Conservation (phyloP, 805 yeast species). For the Candida ortonii region DNA sequence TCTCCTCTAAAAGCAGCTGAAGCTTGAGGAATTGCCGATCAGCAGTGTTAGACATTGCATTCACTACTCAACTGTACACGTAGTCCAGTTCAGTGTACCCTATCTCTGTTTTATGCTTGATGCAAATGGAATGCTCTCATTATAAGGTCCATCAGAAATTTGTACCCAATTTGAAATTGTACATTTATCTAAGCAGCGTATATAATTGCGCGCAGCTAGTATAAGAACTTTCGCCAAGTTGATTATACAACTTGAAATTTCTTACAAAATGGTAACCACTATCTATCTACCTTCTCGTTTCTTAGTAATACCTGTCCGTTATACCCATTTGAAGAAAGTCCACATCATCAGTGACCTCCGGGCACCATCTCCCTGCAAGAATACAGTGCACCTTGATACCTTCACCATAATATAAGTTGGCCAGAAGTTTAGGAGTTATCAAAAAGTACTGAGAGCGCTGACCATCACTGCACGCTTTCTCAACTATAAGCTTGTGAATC, state of each 20-base stretch:
- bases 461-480: slow-evolving; percentile 61
- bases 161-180: too few species aligned
- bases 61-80: too few species aligned
- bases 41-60: slow-evolving; percentile 3
- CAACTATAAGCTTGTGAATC: slow-evolving; percentile 82
- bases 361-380: slow-evolving; percentile 46
- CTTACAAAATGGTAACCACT: too few species aligned
- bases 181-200: too few species aligned
- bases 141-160: too few species aligned
- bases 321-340: slow-evolving; percentile 32
- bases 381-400: slow-evolving; percentile 87
- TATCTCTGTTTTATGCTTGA: too few species aligned
- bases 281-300: too few species aligned
- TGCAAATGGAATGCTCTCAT: too few species aligned
- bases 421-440: slow-evolving; percentile 87
- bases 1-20: slow-evolving; percentile 18
- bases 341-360: slow-evolving; percentile 17
- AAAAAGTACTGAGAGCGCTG: slow-evolving; percentile 74
- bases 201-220: neutral
- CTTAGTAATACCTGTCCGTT: slow-evolving; percentile 21
- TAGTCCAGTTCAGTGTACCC: too few species aligned
- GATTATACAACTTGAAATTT: too few species aligned
- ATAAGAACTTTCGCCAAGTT: too few species aligned
- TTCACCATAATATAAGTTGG: slow-evolving; percentile 71
- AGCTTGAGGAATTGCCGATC: slow-evolving; percentile 22